A percentile compares a stretch with the other conserved stretches of the same genome.
phyloP scores from a whole-genome alignment of 225 moss, liverwort and hornwort species.

The Climacium dendroides region DNA sequence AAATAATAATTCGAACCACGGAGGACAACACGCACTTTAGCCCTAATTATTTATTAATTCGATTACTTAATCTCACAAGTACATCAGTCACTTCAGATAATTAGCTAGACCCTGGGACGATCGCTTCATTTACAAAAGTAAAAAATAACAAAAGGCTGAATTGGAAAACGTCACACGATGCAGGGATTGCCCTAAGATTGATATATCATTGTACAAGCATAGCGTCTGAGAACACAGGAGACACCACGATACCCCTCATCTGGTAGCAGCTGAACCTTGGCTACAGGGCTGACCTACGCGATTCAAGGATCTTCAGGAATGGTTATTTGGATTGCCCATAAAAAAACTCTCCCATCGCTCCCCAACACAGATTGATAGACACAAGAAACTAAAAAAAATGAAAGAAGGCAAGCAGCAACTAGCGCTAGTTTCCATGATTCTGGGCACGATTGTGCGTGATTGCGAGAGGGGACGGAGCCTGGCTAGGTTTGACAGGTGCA shows the following conservation, averaged over 20 bases:
- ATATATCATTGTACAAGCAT: slow-evolving; percentile 6
- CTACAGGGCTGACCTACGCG: neutral
- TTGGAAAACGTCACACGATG: neutral
- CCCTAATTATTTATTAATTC: neutral
- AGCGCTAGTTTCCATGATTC: neutral
- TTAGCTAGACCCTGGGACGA: neutral
- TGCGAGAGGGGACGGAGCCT: neutral
- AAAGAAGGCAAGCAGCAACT: neutral
- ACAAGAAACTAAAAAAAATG: neutral
- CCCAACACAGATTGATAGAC: neutral
- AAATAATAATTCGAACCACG: neutral
- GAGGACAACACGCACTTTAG: neutral
- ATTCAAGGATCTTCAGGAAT: neutral
- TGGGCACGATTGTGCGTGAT: neutral
- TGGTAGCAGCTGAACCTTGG: neutral
- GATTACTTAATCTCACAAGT: neutral
- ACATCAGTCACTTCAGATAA: neutral
- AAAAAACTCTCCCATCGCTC: neutral
- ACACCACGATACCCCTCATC: neutral
- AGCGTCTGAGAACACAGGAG: neutral
- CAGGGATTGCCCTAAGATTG: neutral
- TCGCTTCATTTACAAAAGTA: neutral
- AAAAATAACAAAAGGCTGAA: neutral
- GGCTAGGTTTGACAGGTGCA: neutral
- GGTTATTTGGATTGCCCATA: neutral